Evolutionary conservation across 768 basidiomycete species (phyloP), one percentile per base, ranked within the genome.

Genomic region (Podaxis rugospora): DNA sequence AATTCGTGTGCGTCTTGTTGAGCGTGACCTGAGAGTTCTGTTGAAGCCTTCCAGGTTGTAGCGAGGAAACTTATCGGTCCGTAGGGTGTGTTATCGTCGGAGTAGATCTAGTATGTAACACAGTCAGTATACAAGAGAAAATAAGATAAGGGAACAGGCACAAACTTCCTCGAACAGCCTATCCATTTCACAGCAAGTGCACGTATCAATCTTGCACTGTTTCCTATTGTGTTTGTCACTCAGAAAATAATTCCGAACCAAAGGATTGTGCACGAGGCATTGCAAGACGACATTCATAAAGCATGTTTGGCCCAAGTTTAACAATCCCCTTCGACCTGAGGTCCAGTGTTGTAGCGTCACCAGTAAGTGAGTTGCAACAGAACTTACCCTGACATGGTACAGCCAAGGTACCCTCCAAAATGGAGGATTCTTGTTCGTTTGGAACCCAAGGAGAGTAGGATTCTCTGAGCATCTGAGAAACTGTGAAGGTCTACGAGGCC

Each of bases 1-100:
- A 87, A 90, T 71, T 93, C 89, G 77, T 95, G 93, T 1, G 93
- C 92, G 63, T 98, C 95, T 68, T 96, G 96, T 71, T 98, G 96
- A 0, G 92, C 86, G 68, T 98, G 93, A 1, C 95, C 95, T 4
- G 93, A 85, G 27, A 98, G 78, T 63, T 96, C 93, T 0, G 88
- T 74, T 0, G 89, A 87, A 63, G 80, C 82, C 66, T 80, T 84
- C 95, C 95, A 98, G 36, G 89, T 91, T 27, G 90, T 87, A 13
- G 87, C 80, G 6, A 98, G 81, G 69, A 98, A 89, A 2, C 86
- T 85, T 2, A 88, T 84, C 0, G 96, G 95, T 0, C 92, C 94
- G 66, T 86, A 89, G 0, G 93, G 87, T 5, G 78, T 71, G 9
- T 75, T 70, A 63, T 84, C 85, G 3, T 81, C 76, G 4, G 84